Percentiles rank a stretch among this genome's conserved stretches.
Evolutionary conservation across 1,284 basidiomycete genomes (phyloP).

Genomic region (Cystobasidium slooffiae): DNA sequence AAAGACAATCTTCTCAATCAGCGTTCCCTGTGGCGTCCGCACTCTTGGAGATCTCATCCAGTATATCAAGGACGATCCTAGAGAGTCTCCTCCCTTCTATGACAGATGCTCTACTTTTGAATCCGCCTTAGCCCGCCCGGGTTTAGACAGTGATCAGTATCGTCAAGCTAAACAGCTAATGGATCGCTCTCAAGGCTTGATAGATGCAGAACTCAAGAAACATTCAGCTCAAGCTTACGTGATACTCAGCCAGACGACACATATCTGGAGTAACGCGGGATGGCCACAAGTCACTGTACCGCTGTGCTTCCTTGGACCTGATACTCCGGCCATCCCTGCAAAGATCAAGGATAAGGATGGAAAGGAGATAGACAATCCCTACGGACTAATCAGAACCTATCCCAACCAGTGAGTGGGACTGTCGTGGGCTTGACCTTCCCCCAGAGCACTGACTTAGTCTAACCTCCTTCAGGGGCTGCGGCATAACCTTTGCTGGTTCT

Average conservation of each 20-base stretch:
- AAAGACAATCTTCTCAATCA: background rate
- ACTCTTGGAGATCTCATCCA: conserved; percentile 17
- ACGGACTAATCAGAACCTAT: background rate
- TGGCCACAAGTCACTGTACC: conserved; percentile 21
- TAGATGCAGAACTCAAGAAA: background rate
- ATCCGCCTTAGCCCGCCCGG: background rate
- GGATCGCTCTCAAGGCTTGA: background rate
- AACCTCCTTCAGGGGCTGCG: conserved; percentile 36
- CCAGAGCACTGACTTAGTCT: background rate
- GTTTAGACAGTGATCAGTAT: background rate
- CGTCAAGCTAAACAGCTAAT: background rate
- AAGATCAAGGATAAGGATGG: background rate
- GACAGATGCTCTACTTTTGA: background rate
- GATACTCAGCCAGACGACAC: background rate
- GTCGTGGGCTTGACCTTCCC: no score
- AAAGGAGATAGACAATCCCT: background rate
- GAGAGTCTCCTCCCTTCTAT: conserved; percentile 7
- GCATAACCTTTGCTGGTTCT: conserved; percentile 39
- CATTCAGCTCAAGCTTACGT: background rate
- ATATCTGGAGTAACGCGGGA: background rate
- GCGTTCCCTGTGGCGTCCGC: conserved; percentile 16
- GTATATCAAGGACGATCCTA: conserved; percentile 7
- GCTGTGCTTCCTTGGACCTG: background rate
- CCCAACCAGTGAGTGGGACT: conserved; percentile 14
- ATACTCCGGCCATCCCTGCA: background rate